phyloP scores from a whole-genome alignment of 2,329 filamentous ascomycete species.

The Cucurbitaria berberidis region DNA sequence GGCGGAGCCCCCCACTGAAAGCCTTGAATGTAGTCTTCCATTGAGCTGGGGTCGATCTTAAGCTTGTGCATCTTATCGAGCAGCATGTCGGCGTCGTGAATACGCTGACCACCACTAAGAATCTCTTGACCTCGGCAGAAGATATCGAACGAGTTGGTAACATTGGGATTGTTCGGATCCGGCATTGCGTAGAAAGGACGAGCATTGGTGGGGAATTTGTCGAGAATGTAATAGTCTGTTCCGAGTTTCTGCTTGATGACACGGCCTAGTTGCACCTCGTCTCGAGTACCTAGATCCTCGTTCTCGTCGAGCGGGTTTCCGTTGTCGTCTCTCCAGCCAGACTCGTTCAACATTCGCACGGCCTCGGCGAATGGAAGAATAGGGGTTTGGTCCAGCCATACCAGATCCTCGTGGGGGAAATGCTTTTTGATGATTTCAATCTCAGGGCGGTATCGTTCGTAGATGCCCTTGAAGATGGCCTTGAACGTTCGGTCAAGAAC shows the following conservation, averaged over 20 bases:
- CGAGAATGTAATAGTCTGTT: conserved; percentile 92
- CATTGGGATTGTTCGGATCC: conserved; percentile 71
- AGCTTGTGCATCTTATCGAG: conserved; percentile 75
- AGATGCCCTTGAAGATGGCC: conserved; percentile 74
- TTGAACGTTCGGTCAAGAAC: conserved; percentile 83
- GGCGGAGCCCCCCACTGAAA: conserved; percentile 90
- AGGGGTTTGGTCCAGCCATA: conserved; percentile 85
- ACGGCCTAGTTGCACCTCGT: conserved; percentile 84
- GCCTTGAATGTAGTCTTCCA: conserved; percentile 88
- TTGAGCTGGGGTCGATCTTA: conserved; percentile 78
- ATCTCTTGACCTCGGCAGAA: conserved; percentile 94
- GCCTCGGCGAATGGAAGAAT: conserved; percentile 81
- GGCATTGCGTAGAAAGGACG: conserved; percentile 93
- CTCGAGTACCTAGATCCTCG: conserved; percentile 83
- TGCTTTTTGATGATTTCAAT: conserved; percentile 80
- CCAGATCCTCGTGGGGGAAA: conserved; percentile 84
- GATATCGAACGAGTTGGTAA: conserved; percentile 94
- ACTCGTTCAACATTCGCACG: conserved; percentile 78
- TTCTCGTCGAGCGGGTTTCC: conserved; percentile 72
- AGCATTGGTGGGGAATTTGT: conserved; percentile 86
- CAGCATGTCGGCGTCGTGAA: conserved; percentile 79
- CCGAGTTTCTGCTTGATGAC: conserved; percentile 84
- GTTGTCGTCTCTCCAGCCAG: conserved; percentile 77
- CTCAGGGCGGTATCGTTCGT: conserved; percentile 71
- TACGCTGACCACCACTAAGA: conserved; percentile 89